Evolutionary conservation across 1,284 basidiomycete genomes (phyloP).

Genomic region (Boletellus deceptivus): DNA sequence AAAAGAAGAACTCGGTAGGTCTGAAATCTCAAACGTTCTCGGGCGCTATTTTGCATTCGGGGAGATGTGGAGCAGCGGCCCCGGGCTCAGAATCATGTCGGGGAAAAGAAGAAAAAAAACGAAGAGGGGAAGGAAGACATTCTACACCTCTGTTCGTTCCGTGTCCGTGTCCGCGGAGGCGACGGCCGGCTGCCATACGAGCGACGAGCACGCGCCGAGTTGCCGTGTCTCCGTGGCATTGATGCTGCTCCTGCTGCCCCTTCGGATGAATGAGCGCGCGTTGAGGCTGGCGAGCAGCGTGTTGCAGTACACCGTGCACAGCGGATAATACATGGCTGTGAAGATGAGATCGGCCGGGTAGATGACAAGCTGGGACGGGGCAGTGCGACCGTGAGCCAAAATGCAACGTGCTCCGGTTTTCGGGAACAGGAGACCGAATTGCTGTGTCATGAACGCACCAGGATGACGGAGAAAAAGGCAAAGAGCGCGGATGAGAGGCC

Average conservation of each 20-base stretch:
- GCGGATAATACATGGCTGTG: slow-evolving; percentile 28
- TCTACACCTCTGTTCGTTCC: slow-evolving; percentile 2
- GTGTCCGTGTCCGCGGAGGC: neutral
- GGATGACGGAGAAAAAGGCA: slow-evolving; percentile 21
- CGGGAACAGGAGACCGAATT: too few relatives aligned
- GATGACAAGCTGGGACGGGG: slow-evolving; percentile 13
- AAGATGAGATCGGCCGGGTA: slow-evolving; percentile 26
- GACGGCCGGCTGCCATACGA: slow-evolving; percentile 8
- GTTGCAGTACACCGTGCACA: slow-evolving; percentile 35
- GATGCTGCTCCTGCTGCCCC: neutral
- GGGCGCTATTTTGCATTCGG: too few relatives aligned
- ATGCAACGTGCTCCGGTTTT: too few relatives aligned
- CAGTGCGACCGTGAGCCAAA: too few relatives aligned
- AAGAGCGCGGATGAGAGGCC: slow-evolving; percentile 27
- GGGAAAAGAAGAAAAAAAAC: too few relatives aligned
- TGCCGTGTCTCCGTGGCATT: neutral
- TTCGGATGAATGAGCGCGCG: slow-evolving; percentile 17
- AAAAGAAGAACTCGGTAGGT: too few relatives aligned
- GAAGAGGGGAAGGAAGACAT: too few relatives aligned
- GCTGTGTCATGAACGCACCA: slow-evolving; percentile 7
- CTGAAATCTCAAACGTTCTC: too few relatives aligned
- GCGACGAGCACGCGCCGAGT: neutral
- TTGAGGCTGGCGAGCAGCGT: slow-evolving; percentile 35
- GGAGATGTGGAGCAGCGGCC: too few relatives aligned
- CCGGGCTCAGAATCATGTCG: too few relatives aligned